Base-by-base conservation (phyloP, 2,329 filamentous ascomycete species). In the Colletotrichum spaethianum region DNA sequence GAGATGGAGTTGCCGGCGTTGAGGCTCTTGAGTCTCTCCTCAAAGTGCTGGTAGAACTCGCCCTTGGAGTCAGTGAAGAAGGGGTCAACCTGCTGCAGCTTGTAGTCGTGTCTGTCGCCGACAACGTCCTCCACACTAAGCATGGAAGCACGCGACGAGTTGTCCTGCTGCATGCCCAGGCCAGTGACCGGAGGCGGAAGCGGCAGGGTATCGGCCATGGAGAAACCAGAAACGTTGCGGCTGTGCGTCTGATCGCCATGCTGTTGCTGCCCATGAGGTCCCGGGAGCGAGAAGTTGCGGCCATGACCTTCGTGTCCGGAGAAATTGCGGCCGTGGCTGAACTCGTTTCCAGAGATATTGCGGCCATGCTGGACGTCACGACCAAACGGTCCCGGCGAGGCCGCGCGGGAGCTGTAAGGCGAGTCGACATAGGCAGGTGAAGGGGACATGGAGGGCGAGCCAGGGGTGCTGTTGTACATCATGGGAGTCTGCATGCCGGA, bases 51-150 rank as follows among this genome's bases (percentile, higher is more conserved):
- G 75, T 88, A 90, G 79, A 90, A 93, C 73, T 90, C 84, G 44
- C 90, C 90, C 40, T 86, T 89, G 55, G 87, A 86, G 77, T 93
- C 91, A 6, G 88, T 92, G 82, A 93, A 93, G 81, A 90, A 91
- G 4, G 90, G 91, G 74, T 91, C 90, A 0, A 93, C 89, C 68
- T 92, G 90, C 76, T 93, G 91, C 16, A 92, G 85, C 73, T 89
- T 87, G 77, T 87, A 90, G 76, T 91, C 87, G 63, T 87, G 87
- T 77, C 90, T 90, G 71, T 89, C 89, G 23, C 90, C 88, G 23
- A 91, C 84, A 33, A 92, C 86, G 2, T 84, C 85, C 67, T 90
- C 83, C 1, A 91, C 83, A 40, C 88, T 90, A 28, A 92, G 82
- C 6, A 83, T 82, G 1, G 86, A 88, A 33, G 81, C 79, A 65